phyloP scores from a whole-genome alignment of 441 rosid genomes.

The Cnidoscolus chayamansa region DNA sequence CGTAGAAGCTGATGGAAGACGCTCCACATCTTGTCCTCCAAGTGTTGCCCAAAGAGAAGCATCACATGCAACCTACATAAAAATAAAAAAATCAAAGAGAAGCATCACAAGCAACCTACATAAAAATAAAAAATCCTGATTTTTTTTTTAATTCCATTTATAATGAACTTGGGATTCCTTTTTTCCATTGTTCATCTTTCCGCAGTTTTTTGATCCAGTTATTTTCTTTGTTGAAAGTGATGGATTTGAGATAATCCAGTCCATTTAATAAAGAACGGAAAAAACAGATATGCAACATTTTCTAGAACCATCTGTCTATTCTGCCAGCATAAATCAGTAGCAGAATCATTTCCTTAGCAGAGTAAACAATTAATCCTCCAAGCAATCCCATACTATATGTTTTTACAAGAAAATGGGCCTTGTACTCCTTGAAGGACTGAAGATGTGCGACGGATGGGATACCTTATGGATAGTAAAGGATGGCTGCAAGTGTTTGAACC shows the following conservation, averaged over 20 bases:
- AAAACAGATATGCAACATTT: neutral
- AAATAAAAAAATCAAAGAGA: constrained; percentile 48
- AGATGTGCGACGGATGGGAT: constrained; percentile 16
- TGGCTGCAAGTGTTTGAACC: constrained; percentile 94
- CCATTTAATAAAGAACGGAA: constrained; percentile 3
- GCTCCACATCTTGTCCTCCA: constrained; percentile 96
- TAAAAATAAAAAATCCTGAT: constrained; percentile 10
- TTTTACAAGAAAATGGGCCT: neutral
- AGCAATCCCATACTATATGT: neutral
- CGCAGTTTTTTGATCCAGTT: neutral
- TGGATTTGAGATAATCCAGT: neutral
- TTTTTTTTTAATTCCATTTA: constrained; percentile 11
- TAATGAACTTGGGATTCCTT: neutral
- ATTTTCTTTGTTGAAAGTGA: neutral
- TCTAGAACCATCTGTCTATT: constrained; percentile 4
- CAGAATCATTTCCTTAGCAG: neutral
- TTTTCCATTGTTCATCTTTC: neutral
- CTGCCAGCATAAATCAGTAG: neutral
- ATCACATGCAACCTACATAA: constrained; percentile 77
- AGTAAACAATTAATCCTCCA: neutral
- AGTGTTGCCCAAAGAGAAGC: constrained; percentile 88
- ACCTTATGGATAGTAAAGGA: constrained; percentile 95
- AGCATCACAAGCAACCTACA: constrained; percentile 82
- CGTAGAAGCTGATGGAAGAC: constrained; percentile 99
- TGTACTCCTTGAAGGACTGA: neutral